Conservation (phyloP, 495 filamentous ascomycete genomes). For the Penicillium paxilli region DNA sequence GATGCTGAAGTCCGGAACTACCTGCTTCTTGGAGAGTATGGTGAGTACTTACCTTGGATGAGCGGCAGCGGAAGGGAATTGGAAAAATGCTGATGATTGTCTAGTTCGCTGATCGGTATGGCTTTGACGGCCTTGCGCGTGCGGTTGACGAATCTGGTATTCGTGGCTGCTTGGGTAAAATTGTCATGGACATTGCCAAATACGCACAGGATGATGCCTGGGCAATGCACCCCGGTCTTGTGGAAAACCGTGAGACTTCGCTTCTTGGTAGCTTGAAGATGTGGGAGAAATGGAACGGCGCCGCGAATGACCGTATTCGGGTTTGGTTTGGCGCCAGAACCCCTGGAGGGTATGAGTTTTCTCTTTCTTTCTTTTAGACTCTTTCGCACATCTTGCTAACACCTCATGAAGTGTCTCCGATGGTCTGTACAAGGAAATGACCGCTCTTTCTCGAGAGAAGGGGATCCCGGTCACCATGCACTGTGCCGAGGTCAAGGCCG, state of each 20-base stretch:
- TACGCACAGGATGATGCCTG: conserved; percentile 47
- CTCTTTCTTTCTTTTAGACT: too few species aligned
- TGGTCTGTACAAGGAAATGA: conserved; percentile 47
- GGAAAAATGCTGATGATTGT: too few species aligned
- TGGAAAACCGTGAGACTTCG: conserved; percentile 46
- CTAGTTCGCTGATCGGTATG: conserved; percentile 47
- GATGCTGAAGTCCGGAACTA: conserved; percentile 52
- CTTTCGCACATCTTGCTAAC: conserved; percentile 1
- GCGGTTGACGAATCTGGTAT: conserved; percentile 51
- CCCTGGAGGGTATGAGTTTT: conserved; percentile 45
- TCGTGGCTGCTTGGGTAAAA: conserved; percentile 47
- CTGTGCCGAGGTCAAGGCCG: conserved; percentile 37
- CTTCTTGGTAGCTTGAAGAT: conserved; percentile 42
- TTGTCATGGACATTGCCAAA: conserved; percentile 38
- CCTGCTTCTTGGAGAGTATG: conserved; percentile 54
- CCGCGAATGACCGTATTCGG: conserved; percentile 44
- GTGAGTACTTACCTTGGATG: too few species aligned
- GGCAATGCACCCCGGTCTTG: conserved; percentile 51
- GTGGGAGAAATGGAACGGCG: conserved; percentile 51
- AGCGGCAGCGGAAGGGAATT: too few species aligned
- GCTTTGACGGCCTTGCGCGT: conserved; percentile 45
- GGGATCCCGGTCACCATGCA: conserved; percentile 45
- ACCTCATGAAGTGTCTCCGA: conserved; percentile 38
- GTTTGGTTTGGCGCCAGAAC: conserved; percentile 55
- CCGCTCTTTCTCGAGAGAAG: conserved; percentile 38